Percentiles rank a stretch among this genome's conserved stretches.
Evolutionary conservation across 2,329 filamentous ascomycete species (phyloP).

Genomic region (Fusarium lyarnte): DNA sequence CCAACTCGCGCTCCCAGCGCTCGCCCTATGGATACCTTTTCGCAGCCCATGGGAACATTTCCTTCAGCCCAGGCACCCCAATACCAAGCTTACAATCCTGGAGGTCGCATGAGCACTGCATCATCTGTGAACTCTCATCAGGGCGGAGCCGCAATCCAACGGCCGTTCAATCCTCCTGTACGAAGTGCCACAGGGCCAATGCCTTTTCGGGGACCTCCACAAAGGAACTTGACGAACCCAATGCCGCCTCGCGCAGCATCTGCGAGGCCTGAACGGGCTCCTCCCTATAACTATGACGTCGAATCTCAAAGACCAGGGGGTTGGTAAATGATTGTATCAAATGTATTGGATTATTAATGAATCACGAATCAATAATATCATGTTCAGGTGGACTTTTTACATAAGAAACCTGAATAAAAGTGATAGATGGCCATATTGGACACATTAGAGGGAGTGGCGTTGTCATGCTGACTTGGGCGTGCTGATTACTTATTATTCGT

Average conservation of each 20-base stretch:
- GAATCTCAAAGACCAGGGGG: constrained; percentile 48
- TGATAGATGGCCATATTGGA: not conserved
- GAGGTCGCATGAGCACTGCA: constrained; percentile 48
- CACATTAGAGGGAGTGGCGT: not conserved
- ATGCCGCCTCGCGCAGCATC: constrained; percentile 44
- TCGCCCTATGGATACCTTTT: constrained; percentile 47
- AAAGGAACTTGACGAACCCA: constrained; percentile 59
- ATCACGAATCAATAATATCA: constrained; percentile 14
- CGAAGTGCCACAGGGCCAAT: constrained; percentile 55
- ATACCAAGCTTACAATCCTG: constrained; percentile 47
- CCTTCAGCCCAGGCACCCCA: not conserved
- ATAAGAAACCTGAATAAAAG: not conserved
- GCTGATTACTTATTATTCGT: constrained; percentile 8
- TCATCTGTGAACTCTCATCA: constrained; percentile 44
- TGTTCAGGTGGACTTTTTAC: not conserved
- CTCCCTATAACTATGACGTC: constrained; percentile 48
- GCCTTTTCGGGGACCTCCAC: constrained; percentile 49
- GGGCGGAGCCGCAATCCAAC: constrained; percentile 31
- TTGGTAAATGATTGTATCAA: constrained; percentile 32
- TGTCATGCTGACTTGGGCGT: not conserved
- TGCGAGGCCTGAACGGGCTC: constrained; percentile 37
- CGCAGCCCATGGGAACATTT: constrained; percentile 26
- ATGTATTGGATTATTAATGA: constrained; percentile 24
- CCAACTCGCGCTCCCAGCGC: constrained; percentile 46
- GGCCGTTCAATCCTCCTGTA: constrained; percentile 40